Base-by-base conservation (phyloP, 345 rosid genomes). In the Lenwebbia sp. region DNA sequence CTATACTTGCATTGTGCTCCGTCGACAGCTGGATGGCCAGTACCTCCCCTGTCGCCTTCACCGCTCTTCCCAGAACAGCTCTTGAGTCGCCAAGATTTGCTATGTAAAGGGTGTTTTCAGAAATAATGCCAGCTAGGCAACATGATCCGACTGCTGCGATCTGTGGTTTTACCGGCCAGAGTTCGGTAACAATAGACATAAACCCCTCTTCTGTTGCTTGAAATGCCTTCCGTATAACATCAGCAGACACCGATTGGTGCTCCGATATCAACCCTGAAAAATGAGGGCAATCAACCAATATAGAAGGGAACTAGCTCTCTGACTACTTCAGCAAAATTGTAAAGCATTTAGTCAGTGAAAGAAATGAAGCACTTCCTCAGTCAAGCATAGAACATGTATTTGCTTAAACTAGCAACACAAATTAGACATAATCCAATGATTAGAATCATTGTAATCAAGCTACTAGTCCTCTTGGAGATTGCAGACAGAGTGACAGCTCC, bases 181-280 rank as follows among this genome's bases (percentile, higher is more conserved):
- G 91, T 83, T 86, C 88, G n/a, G 92, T 85, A 33, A 92, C 94
- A 33, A 88, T 86, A 50, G 94, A 89, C 44, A 88, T 87, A 85
- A 92, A 92, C 25, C 92, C 94, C 23, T 92, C 94, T 86, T 92
- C 94, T 14, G 94, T 92, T 54, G 94, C 94, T 86, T 90, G 92
- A 87, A 83, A 90, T 87, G 94, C 92, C 89, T 90, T 90, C 10
- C 86, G 62, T 87, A 92, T 92, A 22, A 92, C 94, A 86, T 92
- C 94, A n/a, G 83, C 90, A 8, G 94, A 90, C 89, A 92, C 89
- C 2, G 91, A 90, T 26, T 90, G 94, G 85, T 89, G 91, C 90
- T 91, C 94, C 13, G 90, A 82, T 40, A 89, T 86, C 86, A 88
- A 90, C 86, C 93, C 94, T 92, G 83, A 55, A 87, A 25, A 74